Evolutionary conservation across 2,329 filamentous ascomycete genomes (phyloP).

Genomic region (Aspergillus puulaauensis): DNA sequence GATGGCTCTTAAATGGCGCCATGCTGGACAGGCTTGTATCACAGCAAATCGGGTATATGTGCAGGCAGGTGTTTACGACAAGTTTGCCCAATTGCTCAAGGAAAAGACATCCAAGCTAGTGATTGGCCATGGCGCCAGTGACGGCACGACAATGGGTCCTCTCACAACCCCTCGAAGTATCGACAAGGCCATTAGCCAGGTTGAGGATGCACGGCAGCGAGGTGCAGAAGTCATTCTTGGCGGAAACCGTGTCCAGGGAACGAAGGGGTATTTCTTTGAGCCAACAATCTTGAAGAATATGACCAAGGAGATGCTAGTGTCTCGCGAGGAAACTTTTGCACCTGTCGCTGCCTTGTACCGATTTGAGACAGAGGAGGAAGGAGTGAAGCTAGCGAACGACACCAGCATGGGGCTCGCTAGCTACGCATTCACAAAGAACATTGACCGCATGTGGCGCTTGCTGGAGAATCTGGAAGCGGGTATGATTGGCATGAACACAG

Average conservation of each 20-base stretch:
- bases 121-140: conserved; percentile 59
- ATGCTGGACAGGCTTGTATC: conserved; percentile 47
- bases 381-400: conserved; percentile 58
- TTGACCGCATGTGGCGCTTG: conserved; percentile 65
- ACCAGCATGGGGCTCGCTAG: conserved; percentile 66
- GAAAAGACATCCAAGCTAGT: conserved; percentile 54
- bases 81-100: conserved; percentile 55
- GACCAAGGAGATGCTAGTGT: conserved; percentile 57
- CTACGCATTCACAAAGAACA: conserved; percentile 68
- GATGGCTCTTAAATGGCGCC: conserved; percentile 44
- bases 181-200: conserved; percentile 57
- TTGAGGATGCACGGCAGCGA: conserved; percentile 62
- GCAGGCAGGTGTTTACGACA: conserved; percentile 47
- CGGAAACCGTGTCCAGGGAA: conserved; percentile 47
- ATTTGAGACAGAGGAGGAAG: conserved; percentile 67
- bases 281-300: conserved; percentile 65
- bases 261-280: conserved; percentile 69
- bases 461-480: conserved; percentile 68
- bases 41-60: conserved; percentile 48
- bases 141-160: conserved; percentile 60
- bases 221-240: conserved; percentile 66
- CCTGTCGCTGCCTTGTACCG: conserved; percentile 63
- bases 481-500: conserved; percentile 67
- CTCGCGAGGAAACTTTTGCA: conserved; percentile 64
- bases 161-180: conserved; percentile 58